phyloP scores from a whole-genome alignment of 441 rosid species.

The Gossypium aridum region DNA sequence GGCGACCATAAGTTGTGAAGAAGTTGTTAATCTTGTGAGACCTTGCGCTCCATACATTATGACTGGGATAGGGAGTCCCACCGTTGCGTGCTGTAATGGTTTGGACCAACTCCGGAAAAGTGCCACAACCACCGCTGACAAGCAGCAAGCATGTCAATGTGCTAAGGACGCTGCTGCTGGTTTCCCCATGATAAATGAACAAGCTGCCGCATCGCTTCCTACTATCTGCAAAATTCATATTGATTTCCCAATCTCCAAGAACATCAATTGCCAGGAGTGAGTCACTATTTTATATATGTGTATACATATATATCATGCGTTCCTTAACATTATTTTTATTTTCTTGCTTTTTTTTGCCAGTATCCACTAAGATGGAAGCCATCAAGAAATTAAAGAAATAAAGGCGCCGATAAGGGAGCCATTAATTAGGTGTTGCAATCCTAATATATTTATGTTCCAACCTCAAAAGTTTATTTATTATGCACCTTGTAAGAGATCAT shows the following conservation, averaged over 20 bases:
- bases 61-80: neutral
- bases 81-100: neutral
- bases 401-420: neutral
- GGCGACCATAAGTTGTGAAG: constrained; percentile 14
- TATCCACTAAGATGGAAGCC: neutral
- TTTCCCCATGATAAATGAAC: neutral
- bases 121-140: neutral
- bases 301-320: too few relatives aligned
- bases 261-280: neutral
- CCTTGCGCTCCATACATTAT: neutral
- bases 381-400: neutral
- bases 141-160: neutral
- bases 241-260: neutral
- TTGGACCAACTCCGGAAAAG: neutral
- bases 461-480: neutral
- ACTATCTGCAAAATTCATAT: neutral
- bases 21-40: neutral
- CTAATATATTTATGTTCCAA: neutral
- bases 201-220: neutral
- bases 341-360: neutral
- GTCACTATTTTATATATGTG: neutral
- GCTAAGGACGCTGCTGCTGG: neutral
- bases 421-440: neutral
- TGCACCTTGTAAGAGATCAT: neutral
- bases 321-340: neutral